These are phyloP conservation scores for Kodamaea lidongshanica DNA, from an alignment of 805 yeast genomes.

Conservation along the genomic window DNA sequence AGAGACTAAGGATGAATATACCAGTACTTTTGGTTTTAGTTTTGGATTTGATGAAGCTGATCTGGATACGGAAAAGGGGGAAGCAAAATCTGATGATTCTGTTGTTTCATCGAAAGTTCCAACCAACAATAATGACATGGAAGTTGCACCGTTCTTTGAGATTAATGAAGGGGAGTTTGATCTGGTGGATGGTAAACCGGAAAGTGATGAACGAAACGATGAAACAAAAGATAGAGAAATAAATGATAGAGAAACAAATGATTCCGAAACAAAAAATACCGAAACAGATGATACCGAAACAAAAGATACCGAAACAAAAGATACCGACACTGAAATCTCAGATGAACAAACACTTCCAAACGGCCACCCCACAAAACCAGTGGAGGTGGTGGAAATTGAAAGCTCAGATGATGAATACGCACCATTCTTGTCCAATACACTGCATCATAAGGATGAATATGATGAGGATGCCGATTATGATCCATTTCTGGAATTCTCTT, in stretches of 20 bases:
- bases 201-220: constrained; percentile 1
- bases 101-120: no score
- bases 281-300: constrained; percentile 1
- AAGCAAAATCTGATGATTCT: no score
- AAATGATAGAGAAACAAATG: constrained; percentile 1
- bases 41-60: constrained; percentile 10
- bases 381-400: no score
- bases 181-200: constrained; percentile 1
- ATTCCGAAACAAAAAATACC: constrained; percentile 1
- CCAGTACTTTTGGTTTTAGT: constrained; percentile 19
- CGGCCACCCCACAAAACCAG: background rate
- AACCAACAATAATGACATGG: no score
- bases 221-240: background rate
- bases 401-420: constrained; percentile 5
- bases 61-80: constrained; percentile 2
- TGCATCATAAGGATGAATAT: constrained; percentile 8
- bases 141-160: no score
- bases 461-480: constrained; percentile 12
- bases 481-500: constrained; percentile 6
- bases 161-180: constrained; percentile 2
- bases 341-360: background rate
- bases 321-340: background rate
- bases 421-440: background rate
- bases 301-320: background rate
- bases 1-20: constrained; percentile 3